Evolutionary conservation across 2,329 filamentous ascomycete genomes (phyloP).

Genomic region (Metarhizium album): DNA sequence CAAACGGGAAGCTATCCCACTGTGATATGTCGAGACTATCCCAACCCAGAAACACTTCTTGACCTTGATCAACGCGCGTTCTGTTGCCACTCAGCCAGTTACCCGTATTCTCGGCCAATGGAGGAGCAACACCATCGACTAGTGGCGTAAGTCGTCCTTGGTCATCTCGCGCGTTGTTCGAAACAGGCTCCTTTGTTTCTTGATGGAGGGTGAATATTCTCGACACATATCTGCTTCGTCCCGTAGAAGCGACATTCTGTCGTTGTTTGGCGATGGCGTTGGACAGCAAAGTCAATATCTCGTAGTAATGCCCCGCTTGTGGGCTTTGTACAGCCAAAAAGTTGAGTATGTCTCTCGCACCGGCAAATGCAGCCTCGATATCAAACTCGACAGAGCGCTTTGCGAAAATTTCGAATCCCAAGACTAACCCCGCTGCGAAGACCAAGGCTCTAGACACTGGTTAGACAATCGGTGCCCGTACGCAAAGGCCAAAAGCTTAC

Average conservation of each 20-base stretch:
- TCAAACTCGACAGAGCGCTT: conserved; percentile 32
- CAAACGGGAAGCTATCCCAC: conserved; percentile 22
- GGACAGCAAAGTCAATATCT: conserved; percentile 38
- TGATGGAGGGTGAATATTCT: conserved; percentile 16
- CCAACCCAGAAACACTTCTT: conserved; percentile 16
- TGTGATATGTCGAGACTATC: conserved; percentile 20
- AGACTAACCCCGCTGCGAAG: conserved; percentile 45
- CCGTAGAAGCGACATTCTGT: conserved; percentile 11
- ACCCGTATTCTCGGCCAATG: conserved; percentile 4
- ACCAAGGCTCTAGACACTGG: conserved; percentile 32
- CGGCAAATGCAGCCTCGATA: conserved; percentile 36
- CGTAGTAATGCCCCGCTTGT: conserved; percentile 46
- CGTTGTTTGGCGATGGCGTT: conserved; percentile 33
- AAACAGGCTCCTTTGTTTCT: neutral
- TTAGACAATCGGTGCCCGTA: neutral
- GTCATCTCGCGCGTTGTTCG: neutral
- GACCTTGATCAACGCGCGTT: conserved; percentile 1
- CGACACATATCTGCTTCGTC: conserved; percentile 18
- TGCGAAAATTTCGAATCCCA: conserved; percentile 46
- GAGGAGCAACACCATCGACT: neutral
- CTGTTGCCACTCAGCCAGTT: conserved; percentile 6
- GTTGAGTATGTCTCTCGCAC: conserved; percentile 37
- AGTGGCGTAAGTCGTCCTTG: neutral
- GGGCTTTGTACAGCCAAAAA: conserved; percentile 38
- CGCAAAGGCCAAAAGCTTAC: conserved; percentile 22